Evolutionary conservation across 257 asterid species (phyloP).

Genomic region (Ligustrum vulgare): DNA sequence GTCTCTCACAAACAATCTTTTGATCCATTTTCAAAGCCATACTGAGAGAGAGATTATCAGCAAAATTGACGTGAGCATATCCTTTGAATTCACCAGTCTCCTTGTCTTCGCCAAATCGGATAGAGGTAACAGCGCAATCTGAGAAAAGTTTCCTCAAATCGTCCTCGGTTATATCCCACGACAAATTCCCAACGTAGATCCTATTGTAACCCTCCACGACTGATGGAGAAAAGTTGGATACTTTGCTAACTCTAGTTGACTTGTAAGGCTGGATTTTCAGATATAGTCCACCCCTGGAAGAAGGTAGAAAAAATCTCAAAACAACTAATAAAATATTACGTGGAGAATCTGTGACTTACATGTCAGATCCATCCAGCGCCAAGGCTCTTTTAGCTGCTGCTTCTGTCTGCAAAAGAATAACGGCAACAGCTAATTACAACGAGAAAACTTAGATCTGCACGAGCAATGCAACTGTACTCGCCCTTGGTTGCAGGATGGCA

Average conservation of each 20-base stretch:
- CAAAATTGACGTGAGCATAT: slow-evolving; percentile 83
- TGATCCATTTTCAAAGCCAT: slow-evolving; percentile 80
- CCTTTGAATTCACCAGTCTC: slow-evolving; percentile 87
- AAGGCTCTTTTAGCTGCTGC: slow-evolving; percentile 91
- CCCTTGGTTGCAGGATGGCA: neutral
- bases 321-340: neutral
- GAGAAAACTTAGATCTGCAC: neutral
- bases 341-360: slow-evolving; percentile 48
- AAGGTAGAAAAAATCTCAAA: slow-evolving; percentile 6
- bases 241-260: slow-evolving; percentile 48
- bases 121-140: slow-evolving; percentile 53
- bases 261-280: slow-evolving; percentile 81
- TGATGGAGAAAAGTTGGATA: slow-evolving; percentile 59
- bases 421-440: neutral
- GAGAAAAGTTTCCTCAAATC: slow-evolving; percentile 64
- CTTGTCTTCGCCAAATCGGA: slow-evolving; percentile 85
- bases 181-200: slow-evolving; percentile 79
- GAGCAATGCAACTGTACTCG: neutral
- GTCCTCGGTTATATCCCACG: slow-evolving; percentile 83
- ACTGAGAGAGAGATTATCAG: slow-evolving; percentile 54
- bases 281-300: slow-evolving; percentile 83
- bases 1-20: slow-evolving; percentile 67
- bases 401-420: slow-evolving; percentile 64
- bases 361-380: slow-evolving; percentile 91
- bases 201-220: slow-evolving; percentile 78